Conservation (phyloP, 2,329 filamentous ascomycete genomes). For the Cladosporium velox region DNA sequence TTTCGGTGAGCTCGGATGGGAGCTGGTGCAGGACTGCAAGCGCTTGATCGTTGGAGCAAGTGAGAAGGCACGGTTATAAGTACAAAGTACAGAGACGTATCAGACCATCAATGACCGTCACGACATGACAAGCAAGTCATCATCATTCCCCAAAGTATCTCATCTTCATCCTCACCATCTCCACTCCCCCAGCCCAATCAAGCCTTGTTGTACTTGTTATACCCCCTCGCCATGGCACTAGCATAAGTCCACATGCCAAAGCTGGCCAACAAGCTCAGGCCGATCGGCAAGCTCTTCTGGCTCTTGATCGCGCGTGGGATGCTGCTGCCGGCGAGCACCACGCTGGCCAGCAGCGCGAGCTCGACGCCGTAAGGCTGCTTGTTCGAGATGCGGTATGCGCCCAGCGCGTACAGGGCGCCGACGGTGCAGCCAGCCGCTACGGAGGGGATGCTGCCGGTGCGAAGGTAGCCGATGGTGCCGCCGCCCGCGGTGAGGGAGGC, state of each 20-base stretch:
- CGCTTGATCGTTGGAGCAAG: constrained; percentile 38
- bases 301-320: constrained; percentile 84
- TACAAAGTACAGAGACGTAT: neutral
- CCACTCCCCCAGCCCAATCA: neutral
- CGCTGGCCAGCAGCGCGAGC: constrained; percentile 80
- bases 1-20: constrained; percentile 78
- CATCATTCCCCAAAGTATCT: too few relatives aligned
- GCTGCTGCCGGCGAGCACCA: constrained; percentile 80
- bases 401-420: constrained; percentile 75
- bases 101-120: neutral
- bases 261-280: constrained; percentile 74
- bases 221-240: constrained; percentile 55
- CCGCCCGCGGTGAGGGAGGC: constrained; percentile 81
- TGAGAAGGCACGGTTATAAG: constrained; percentile 27
- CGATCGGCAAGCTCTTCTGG: constrained; percentile 79
- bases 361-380: constrained; percentile 80
- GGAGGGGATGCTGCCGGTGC: constrained; percentile 83
- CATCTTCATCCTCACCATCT: neutral
- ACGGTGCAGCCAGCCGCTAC: constrained; percentile 82
- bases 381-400: constrained; percentile 77
- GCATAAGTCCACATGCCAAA: constrained; percentile 82
- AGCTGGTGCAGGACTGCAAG: constrained; percentile 58
- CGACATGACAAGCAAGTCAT: neutral
- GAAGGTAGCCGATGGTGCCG: constrained; percentile 81
- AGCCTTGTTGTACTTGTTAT: constrained; percentile 18